Base-by-base conservation (phyloP, 2,329 filamentous ascomycete genomes). In the Ascochyta lentis region DNA sequence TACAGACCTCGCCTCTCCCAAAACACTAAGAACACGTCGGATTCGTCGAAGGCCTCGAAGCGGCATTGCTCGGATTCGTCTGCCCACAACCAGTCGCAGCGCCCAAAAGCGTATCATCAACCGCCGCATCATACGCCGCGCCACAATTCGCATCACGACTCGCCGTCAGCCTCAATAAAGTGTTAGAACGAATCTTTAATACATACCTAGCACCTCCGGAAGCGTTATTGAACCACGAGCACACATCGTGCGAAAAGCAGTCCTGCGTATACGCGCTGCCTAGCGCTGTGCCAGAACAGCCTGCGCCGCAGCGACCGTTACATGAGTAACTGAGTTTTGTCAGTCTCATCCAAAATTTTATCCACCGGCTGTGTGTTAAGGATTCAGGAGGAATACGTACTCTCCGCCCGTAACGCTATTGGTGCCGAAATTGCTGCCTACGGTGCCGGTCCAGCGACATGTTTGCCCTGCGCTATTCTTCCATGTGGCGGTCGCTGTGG, bases 251-350 rank as follows among this genome's bases (percentile, higher is more conserved):
- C 0, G 76, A 78, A 59, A 80, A 82, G 61, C 81, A 83, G 45
- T 83, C 78, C 56, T 81, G 80, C 0, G 80, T 82, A 53, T 83
- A 83, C 4, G 70, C 78, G 31, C 81, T 80, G 3, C 80, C 80
- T 7, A 82, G 1, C 1, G 78, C 71, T 4, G 67, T 43, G 5
- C 80, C 80, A 0, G 65, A 72, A 44, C 80, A 83, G 0, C 79
- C 80, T 9, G 76, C 78, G 24, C 81, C 80, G 31, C 81, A 82
- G 27, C 80, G 73, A 1, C 80, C 80, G 48, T 81, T 82, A 52
- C 80, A 82, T 8, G 77, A 79, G 42, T 82, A 83, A 22, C 80
- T 82, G 22, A 49, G n/a, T 1, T 16, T 8, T 12, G 52, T 64
- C 16, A 64, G 55, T 5, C 42, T 29, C 7, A 12, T 10, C 4